Percentiles rank a stretch among this genome's conserved stretches.
Evolutionary conservation across 2,329 filamentous ascomycete genomes (phyloP).

Genomic region (Stagonosporopsis vannaccii): DNA sequence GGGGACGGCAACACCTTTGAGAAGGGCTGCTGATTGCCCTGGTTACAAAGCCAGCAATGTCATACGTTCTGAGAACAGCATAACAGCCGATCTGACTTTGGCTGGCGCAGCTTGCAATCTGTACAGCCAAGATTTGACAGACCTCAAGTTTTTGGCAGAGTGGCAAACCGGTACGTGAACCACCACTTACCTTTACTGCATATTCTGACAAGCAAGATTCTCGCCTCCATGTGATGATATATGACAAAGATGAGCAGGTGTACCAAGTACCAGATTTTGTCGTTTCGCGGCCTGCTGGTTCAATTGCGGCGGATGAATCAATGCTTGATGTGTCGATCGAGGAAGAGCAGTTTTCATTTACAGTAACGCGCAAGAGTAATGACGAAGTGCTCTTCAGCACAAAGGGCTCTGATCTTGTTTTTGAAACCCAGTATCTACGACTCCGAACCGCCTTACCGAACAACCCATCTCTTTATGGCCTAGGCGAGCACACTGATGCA

Average conservation of each 20-base stretch:
- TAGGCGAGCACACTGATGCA: conserved; percentile 78
- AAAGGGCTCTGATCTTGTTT: conserved; percentile 70
- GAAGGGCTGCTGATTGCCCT: conserved; percentile 59
- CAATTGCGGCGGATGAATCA: conserved; percentile 42
- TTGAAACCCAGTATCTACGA: conserved; percentile 77
- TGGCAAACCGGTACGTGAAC: conserved; percentile 63
- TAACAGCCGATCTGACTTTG: conserved; percentile 74
- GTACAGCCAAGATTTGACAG: conserved; percentile 63
- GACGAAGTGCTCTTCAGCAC: conserved; percentile 73
- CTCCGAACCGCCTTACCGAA: conserved; percentile 73
- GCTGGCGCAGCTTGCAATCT: conserved; percentile 69
- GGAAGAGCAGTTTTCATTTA: conserved; percentile 71
- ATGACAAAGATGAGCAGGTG: conserved; percentile 71
- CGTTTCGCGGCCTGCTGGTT: conserved; percentile 65
- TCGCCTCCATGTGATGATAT: conserved; percentile 75
- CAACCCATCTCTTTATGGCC: conserved; percentile 74
- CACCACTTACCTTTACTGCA: neutral
- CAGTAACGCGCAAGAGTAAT: conserved; percentile 64
- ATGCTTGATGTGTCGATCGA: conserved; percentile 62
- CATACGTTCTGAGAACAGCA: conserved; percentile 56
- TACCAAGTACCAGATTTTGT: conserved; percentile 78
- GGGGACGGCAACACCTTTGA: conserved; percentile 32
- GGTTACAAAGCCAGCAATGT: conserved; percentile 73
- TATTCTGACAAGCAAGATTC: conserved; percentile 54
- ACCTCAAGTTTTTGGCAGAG: conserved; percentile 64